phyloP scores from a whole-genome alignment of 2,329 filamentous ascomycete species.

The Raffaelea albimanens region DNA sequence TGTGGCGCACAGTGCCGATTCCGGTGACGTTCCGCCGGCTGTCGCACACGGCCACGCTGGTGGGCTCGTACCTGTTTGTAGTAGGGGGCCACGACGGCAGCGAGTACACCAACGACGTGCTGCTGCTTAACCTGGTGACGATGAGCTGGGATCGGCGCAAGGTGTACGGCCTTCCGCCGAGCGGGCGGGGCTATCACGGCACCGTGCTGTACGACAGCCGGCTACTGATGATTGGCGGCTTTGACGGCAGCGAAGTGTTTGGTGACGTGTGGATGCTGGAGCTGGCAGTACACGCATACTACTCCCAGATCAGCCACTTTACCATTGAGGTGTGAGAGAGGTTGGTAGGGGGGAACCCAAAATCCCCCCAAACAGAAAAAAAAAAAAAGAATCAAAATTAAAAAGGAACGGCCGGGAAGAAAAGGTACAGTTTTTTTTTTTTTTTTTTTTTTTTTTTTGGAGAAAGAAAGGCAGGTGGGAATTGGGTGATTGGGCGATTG shows the following conservation, averaged over 20 bases:
- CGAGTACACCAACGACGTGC: constrained; percentile 60
- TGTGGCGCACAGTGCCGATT: constrained; percentile 51
- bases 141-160: constrained; percentile 64
- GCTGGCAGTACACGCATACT: constrained; percentile 61
- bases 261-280: constrained; percentile 59
- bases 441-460: too few relatives aligned
- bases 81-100: constrained; percentile 61
- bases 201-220: constrained; percentile 57
- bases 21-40: constrained; percentile 53
- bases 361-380: too few relatives aligned
- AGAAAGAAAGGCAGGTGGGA: too few relatives aligned
- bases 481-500: too few relatives aligned
- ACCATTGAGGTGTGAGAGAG: constrained; percentile 50
- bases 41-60: constrained; percentile 59
- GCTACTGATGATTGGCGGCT: constrained; percentile 55
- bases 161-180: constrained; percentile 54
- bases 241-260: constrained; percentile 60
- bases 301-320: constrained; percentile 65
- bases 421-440: too few relatives aligned
- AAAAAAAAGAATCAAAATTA: too few relatives aligned
- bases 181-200: constrained; percentile 57
- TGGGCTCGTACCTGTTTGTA: constrained; percentile 61
- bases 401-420: too few relatives aligned
- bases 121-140: constrained; percentile 60
- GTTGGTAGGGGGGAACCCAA: too few relatives aligned